Evolutionary conservation across 1,284 basidiomycete species (phyloP).

Genomic region (Grifola frondosa): DNA sequence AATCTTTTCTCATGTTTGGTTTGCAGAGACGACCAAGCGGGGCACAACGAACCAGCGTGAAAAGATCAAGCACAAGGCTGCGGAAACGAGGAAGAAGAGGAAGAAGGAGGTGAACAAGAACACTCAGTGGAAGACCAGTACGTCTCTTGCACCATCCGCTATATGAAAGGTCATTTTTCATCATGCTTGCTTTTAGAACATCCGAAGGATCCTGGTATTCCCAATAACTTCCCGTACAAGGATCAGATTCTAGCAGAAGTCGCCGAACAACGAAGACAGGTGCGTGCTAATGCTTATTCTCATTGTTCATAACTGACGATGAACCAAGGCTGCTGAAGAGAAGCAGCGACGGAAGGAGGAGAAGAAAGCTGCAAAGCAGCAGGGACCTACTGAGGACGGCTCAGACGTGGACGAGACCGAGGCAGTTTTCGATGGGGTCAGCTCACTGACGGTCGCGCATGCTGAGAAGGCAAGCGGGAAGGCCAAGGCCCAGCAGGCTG

Average conservation of each 20-base stretch:
- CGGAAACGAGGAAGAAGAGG: slow-evolving; percentile 78
- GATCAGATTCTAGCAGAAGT: slow-evolving; percentile 94
- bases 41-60: slow-evolving; percentile 71
- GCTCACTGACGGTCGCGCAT: slow-evolving; percentile 10
- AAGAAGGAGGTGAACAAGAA: slow-evolving; percentile 83
- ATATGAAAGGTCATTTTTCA: not conserved
- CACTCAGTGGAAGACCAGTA: slow-evolving; percentile 89
- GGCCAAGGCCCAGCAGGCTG: slow-evolving; percentile 23
- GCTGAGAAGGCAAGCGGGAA: slow-evolving; percentile 30
- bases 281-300: slow-evolving; percentile 35
- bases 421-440: slow-evolving; percentile 18
- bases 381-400: slow-evolving; percentile 22
- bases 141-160: slow-evolving; percentile 45
- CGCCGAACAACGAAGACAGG: slow-evolving; percentile 73
- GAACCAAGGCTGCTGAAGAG: slow-evolving; percentile 62
- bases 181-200: slow-evolving; percentile 44
- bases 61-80: slow-evolving; percentile 78
- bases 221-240: slow-evolving; percentile 97
- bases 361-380: slow-evolving; percentile 46
- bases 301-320: not conserved
- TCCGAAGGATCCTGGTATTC: slow-evolving; percentile 92
- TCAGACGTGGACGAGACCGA: slow-evolving; percentile 30
- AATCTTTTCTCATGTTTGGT: slow-evolving; percentile 5
- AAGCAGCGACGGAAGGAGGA: slow-evolving; percentile 64
- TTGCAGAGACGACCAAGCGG: slow-evolving; percentile 85